Base-by-base conservation (phyloP, 1,139 yeast species). In the Suhomyces bribrorum region DNA sequence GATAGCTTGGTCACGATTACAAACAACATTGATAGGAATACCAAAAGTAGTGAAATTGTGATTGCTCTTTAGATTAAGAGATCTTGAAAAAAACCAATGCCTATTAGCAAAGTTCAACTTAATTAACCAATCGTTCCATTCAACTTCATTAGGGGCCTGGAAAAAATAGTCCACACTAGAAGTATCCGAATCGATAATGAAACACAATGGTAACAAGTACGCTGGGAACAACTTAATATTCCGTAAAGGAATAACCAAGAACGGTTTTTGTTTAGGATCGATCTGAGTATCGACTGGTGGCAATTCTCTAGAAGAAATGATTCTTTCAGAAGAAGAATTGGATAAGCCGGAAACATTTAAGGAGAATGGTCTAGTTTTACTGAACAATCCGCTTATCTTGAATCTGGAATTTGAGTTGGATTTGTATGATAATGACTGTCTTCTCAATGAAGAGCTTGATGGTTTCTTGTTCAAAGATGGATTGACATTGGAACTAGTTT, bases 21-120 rank as follows among this genome's bases (percentile, higher is more conserved):
- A 88, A 5, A 89, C 77, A 50, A 79, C 80, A 33, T 72, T 76
- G 25, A 92, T 69, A 2, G 97, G 96, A 26, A 90, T 83, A n/a
- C 97, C 97, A 72, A 90, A 92, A 3, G 92, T 86, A 4, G 68
- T 52, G 38, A 57, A 72, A 54, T 43, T 68, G 53, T 53, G 54
- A 23, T 48, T 50, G 34, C 49, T 50, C 50, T 59, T 70, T 17
- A 48, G 36, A 46, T 69, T 75, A 37, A 75, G 59, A 1, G 59
- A 24, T 36, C 65, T 67, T 1, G 83, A 77, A 45, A 54, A 68
- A 50, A 70, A 78, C 84, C 84, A 78, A 51, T 78, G 83, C 34
- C 77, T 67, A 43, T 72, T 74, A 7, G 80, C 72, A 48, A 61
- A 74, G 42, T 64, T 67, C 43, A 77, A 56, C 43, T 64, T 66